Conservation (phyloP, 1,139 yeast genomes). For the Suhomyces maxii region DNA sequence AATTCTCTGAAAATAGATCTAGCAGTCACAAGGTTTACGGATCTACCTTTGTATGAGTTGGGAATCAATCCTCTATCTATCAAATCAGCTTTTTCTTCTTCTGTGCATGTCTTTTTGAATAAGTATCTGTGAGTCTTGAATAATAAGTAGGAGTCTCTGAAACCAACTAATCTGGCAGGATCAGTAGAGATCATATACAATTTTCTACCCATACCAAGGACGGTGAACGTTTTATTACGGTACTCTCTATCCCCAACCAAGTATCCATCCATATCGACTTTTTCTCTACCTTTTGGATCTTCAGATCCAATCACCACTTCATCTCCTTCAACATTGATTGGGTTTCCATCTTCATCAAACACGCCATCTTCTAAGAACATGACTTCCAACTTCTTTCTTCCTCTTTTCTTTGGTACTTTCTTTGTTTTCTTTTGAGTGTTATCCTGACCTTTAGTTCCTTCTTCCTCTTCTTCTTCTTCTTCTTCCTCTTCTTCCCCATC, state of each 20-base stretch:
- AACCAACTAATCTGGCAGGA: slow-evolving; percentile 93
- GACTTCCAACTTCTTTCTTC: slow-evolving; percentile 46
- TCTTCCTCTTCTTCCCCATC: slow-evolving; percentile 17
- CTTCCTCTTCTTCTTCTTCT: slow-evolving; percentile 7
- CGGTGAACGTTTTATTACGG: slow-evolving; percentile 79
- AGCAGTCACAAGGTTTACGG: slow-evolving; percentile 89
- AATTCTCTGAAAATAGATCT: slow-evolving; percentile 87
- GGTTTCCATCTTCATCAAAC: slow-evolving; percentile 52
- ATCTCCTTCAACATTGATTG: slow-evolving; percentile 63
- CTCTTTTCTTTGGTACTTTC: slow-evolving; percentile 40
- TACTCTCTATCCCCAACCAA: slow-evolving; percentile 76
- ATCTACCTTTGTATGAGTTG: slow-evolving; percentile 85
- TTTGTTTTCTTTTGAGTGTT: slow-evolving; percentile 9
- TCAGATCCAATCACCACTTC: slow-evolving; percentile 74
- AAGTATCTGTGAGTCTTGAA: slow-evolving; percentile 81
- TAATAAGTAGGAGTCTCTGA: slow-evolving; percentile 86
- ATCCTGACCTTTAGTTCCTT: slow-evolving; percentile 2
- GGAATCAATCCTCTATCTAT: slow-evolving; percentile 84
- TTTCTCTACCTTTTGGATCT: slow-evolving; percentile 78
- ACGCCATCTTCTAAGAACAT: slow-evolving; percentile 39
- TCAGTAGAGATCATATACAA: slow-evolving; percentile 91
- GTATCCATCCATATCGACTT: slow-evolving; percentile 68
- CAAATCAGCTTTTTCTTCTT: slow-evolving; percentile 79
- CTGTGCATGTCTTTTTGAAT: slow-evolving; percentile 71
- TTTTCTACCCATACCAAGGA: slow-evolving; percentile 69